Evolutionary conservation across 805 yeast genomes (phyloP).

Genomic region (Barnettozyma sucrosica): DNA sequence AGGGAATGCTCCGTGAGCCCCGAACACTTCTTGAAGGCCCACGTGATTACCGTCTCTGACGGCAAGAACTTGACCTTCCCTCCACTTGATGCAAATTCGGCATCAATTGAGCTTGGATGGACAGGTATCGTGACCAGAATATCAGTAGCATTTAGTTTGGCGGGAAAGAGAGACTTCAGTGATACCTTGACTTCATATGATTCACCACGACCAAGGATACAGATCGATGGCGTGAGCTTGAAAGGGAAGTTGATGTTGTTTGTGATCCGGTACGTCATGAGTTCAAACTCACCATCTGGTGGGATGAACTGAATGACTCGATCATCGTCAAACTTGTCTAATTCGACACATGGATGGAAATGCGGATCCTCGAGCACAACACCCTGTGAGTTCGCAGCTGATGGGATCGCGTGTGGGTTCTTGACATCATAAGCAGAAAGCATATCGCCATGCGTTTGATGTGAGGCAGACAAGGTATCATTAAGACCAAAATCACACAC

Average conservation of each 20-base stretch:
- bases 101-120: conserved; percentile 53
- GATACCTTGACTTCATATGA: conserved; percentile 52
- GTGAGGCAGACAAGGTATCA: conserved; percentile 36
- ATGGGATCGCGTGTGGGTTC: conserved; percentile 28
- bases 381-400: conserved; percentile 16
- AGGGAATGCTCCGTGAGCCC: conserved; percentile 64
- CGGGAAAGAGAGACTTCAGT: conserved; percentile 55
- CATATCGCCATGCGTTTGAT: conserved; percentile 21
- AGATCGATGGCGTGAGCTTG: conserved; percentile 51
- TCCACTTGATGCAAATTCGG: conserved; percentile 38
- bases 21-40: conserved; percentile 64
- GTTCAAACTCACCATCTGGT: conserved; percentile 83
- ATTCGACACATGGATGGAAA: conserved; percentile 81
- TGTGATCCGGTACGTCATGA: conserved; percentile 64
- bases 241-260: conserved; percentile 68
- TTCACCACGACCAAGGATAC: conserved; percentile 36
- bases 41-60: conserved; percentile 55
- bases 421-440: conserved; percentile 25
- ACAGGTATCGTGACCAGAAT: conserved; percentile 63
- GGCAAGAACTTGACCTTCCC: conserved; percentile 70
- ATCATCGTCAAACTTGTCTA: conserved; percentile 60
- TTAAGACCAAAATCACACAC: conserved; percentile 75
- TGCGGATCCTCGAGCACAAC: conserved; percentile 70
- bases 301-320: conserved; percentile 69
- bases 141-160: conserved; percentile 55